Conservation (phyloP, 768 basidiomycete species). For the Calocybe indica region DNA sequence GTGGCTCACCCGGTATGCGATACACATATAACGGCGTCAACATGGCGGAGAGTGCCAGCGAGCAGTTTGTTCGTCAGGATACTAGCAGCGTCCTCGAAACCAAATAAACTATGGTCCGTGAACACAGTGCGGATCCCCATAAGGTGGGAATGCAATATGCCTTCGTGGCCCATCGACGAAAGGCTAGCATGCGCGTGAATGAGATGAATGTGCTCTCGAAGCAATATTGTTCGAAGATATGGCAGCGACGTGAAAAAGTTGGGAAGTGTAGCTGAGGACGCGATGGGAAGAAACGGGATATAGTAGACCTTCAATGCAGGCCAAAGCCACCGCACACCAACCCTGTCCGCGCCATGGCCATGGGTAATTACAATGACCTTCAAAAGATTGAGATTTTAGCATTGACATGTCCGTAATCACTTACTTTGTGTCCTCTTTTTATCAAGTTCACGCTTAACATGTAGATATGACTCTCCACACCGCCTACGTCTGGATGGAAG, state of each 20-base stretch:
- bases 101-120: constrained; percentile 95
- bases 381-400: not conserved
- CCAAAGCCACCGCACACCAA: constrained; percentile 85
- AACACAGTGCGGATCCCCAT: constrained; percentile 89
- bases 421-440: constrained; percentile 77
- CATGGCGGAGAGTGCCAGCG: constrained; percentile 79
- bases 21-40: constrained; percentile 93
- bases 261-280: constrained; percentile 89
- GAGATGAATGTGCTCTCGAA: constrained; percentile 81
- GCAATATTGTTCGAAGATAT: constrained; percentile 82
- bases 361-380: constrained; percentile 96
- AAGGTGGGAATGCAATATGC: constrained; percentile 81
- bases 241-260: constrained; percentile 92
- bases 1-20: constrained; percentile 84
- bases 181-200: constrained; percentile 92
- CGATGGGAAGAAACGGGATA: constrained; percentile 84
- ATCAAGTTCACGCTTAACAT: constrained; percentile 84
- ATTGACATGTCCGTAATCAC: constrained; percentile 5
- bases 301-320: constrained; percentile 92
- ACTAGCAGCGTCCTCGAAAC: constrained; percentile 94
- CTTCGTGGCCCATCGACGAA: constrained; percentile 89
- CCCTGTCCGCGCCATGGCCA: constrained; percentile 77
- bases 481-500: constrained; percentile 90
- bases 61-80: constrained; percentile 96
- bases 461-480: constrained; percentile 96